phyloP scores from a whole-genome alignment of 306 rosid species.

The Leucaena leucocephala region DNA sequence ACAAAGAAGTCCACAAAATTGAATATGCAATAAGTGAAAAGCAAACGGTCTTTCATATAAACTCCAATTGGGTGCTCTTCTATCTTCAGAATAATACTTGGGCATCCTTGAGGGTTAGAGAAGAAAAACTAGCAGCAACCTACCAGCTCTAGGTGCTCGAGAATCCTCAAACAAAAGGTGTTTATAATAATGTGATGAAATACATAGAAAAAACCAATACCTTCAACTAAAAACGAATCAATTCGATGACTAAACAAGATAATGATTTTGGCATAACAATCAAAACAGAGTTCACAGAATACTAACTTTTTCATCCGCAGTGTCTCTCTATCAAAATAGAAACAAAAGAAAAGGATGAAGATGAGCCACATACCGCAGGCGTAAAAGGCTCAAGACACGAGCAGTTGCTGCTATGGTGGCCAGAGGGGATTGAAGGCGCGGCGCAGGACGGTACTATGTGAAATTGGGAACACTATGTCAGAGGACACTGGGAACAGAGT shows the following conservation, averaged over 20 bases:
- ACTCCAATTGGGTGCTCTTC: neutral
- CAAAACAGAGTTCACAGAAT: neutral
- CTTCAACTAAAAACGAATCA: neutral
- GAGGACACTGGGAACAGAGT: no score
- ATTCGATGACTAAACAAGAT: neutral
- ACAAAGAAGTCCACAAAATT: neutral
- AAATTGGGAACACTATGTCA: neutral
- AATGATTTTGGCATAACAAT: neutral
- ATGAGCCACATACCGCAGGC: slow-evolving; percentile 7
- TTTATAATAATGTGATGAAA: neutral
- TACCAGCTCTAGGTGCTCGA: neutral
- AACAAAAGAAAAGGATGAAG: neutral
- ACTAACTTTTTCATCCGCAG: neutral
- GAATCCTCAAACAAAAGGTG: neutral
- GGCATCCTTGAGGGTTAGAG: no score
- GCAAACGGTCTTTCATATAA: neutral
- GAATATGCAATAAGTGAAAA: neutral
- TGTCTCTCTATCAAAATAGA: neutral
- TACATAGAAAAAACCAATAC: neutral
- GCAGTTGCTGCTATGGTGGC: neutral
- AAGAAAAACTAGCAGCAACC: neutral
- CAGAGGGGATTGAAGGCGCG: neutral
- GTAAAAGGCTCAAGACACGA: neutral
- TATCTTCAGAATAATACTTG: neutral
- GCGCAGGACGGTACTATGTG: neutral